Conservation (phyloP, 345 rosid genomes). For the Eucalyptus melliodora region DNA sequence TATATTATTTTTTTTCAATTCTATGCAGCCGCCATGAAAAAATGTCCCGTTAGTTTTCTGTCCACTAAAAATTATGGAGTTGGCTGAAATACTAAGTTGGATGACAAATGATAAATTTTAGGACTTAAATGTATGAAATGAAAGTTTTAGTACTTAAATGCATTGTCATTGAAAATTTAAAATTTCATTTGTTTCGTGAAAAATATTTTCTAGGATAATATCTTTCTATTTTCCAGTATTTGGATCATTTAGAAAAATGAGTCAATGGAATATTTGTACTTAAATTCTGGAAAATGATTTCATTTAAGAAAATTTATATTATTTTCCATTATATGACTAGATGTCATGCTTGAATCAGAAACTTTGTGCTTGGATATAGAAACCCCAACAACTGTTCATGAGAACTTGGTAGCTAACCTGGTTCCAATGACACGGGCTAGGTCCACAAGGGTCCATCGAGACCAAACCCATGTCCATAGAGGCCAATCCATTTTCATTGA, state of each 20-base stretch:
- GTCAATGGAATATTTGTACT: no score
- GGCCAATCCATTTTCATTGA: background rate
- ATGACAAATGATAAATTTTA: background rate
- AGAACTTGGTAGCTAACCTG: background rate
- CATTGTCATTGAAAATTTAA: rapidly evolving
- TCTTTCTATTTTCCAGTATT: no score
- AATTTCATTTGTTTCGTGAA: rapidly evolving
- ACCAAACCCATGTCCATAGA: background rate
- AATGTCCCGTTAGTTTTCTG: background rate
- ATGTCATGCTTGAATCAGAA: background rate
- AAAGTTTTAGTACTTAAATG: background rate
- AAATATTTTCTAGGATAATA: rapidly evolving
- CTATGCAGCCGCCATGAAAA: background rate
- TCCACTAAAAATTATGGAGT: background rate
- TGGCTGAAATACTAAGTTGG: background rate
- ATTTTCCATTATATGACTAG: background rate
- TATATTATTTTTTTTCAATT: background rate
- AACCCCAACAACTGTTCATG: background rate
- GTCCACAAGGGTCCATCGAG: background rate
- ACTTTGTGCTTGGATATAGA: background rate
- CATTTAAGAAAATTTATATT: no score
- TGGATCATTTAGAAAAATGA: no score
- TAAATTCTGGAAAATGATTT: no score
- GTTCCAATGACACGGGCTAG: rapidly evolving
- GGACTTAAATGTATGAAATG: background rate